Evolutionary conservation across 257 asterid genomes (phyloP).

Genomic region (Rehmannia glutinosa): DNA sequence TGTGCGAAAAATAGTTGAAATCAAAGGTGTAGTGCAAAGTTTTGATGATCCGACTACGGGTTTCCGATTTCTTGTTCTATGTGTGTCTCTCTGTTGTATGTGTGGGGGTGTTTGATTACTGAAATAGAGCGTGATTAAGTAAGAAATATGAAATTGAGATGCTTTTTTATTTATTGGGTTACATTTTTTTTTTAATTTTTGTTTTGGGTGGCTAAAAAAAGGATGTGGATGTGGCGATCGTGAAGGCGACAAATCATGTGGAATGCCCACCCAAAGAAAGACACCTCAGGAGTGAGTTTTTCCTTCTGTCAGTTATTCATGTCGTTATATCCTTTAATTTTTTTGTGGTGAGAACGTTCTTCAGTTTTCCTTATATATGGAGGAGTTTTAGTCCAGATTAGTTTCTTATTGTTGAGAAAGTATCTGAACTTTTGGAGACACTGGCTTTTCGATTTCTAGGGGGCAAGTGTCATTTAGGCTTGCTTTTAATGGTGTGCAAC

Average conservation of each 20-base stretch:
- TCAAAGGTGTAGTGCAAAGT: constrained; percentile 2
- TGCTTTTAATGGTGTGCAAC: not conserved
- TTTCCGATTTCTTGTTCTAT: constrained; percentile 9
- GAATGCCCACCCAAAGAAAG: constrained; percentile 97
- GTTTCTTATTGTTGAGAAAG: not conserved
- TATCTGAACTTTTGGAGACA: not conserved
- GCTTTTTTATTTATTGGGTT: constrained; percentile 5
- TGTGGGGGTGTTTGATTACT: constrained; percentile 22
- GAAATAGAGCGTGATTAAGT: constrained; percentile 16
- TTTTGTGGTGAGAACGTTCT: constrained; percentile 1
- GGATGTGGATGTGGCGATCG: constrained; percentile 99
- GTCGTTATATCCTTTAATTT: constrained; percentile 28
- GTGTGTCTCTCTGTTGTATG: no score
- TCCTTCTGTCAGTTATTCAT: constrained; percentile 12
- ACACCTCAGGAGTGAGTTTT: constrained; percentile 82
- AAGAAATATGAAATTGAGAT: constrained; percentile 5
- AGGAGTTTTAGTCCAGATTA: not conserved
- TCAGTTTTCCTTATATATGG: constrained; percentile 15
- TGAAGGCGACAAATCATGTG: constrained; percentile 98
- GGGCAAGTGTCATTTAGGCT: not conserved
- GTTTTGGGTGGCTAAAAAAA: constrained; percentile 37
- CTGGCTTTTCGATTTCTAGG: not conserved
- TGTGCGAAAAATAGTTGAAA: constrained; percentile 19
- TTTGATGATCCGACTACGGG: constrained; percentile 18
- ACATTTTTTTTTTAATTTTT: constrained; percentile 9